A percentile compares a stretch with the other conserved stretches of the same genome.
Conservation (phyloP, 192 early-diverging fungal species). For the Gonapodya sp. region DNA sequence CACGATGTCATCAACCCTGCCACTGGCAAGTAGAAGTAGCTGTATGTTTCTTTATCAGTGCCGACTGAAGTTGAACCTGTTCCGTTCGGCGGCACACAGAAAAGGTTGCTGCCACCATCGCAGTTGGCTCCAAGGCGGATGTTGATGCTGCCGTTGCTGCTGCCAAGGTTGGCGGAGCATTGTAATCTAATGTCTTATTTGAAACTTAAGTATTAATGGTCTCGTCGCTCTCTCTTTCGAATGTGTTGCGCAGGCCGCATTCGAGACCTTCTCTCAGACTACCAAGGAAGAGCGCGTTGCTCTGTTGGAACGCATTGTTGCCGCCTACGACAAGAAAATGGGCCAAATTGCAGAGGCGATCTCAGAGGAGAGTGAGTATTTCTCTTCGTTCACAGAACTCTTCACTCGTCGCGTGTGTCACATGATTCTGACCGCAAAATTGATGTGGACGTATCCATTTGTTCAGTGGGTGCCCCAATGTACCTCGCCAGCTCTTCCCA, state of each 20-base stretch:
- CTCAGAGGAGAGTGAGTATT: slow-evolving; percentile 6
- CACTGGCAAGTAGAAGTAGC: background rate
- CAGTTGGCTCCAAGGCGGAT: slow-evolving; percentile 9
- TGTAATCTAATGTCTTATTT: too few species aligned
- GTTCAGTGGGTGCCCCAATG: slow-evolving; percentile 11
- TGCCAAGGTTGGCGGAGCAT: background rate
- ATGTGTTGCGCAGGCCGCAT: background rate
- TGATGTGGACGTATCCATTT: too few species aligned
- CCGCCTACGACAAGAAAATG: background rate
- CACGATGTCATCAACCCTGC: slow-evolving; percentile 10
- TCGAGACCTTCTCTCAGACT: background rate
- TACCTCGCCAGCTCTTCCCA: slow-evolving; percentile 2
- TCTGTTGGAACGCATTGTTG: slow-evolving; percentile 2
- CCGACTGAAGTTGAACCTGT: too few species aligned
- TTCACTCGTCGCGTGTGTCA: too few species aligned
- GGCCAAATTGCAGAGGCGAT: background rate
- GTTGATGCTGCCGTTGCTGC: slow-evolving; percentile 8
- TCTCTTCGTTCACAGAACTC: background rate
- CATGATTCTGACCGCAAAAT: too few species aligned
- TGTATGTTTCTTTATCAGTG: too few species aligned
- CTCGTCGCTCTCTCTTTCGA: background rate
- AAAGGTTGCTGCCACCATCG: slow-evolving; percentile 3
- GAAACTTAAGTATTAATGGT: too few species aligned
- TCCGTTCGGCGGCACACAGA: slow-evolving; percentile 4
- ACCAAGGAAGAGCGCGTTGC: slow-evolving; percentile 4